Percentiles rank a stretch among this genome's conserved stretches.
These are phyloP conservation scores for Aspergillus chevalieri DNA, from an alignment of 2,329 filamentous ascomycete genomes.

Conservation along the genomic window DNA sequence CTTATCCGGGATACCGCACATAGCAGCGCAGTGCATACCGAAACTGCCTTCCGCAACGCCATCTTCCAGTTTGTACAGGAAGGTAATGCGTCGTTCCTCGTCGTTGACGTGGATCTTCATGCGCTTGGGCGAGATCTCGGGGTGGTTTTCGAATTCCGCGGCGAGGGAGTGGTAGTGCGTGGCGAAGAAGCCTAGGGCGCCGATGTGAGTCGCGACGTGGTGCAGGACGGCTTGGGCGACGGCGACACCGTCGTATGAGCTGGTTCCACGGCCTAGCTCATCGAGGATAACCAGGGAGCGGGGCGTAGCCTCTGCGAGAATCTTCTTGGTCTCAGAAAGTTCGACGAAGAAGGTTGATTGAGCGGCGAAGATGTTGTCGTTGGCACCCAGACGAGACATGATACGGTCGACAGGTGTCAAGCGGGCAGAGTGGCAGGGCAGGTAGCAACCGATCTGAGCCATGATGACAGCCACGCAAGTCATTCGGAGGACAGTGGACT, in stretches of 20 bases:
- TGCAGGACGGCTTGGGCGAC: slow-evolving; percentile 97
- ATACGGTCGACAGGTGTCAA: slow-evolving; percentile 92
- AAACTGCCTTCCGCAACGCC: slow-evolving; percentile 95
- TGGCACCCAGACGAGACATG: slow-evolving; percentile 95
- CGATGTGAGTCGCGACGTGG: slow-evolving; percentile 86
- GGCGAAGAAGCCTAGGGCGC: slow-evolving; percentile 92
- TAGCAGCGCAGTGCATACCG: slow-evolving; percentile 97
- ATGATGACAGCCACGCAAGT: slow-evolving; percentile 95
- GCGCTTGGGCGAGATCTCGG: slow-evolving; percentile 75
- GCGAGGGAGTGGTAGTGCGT: slow-evolving; percentile 96
- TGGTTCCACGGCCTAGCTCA: slow-evolving; percentile 89
- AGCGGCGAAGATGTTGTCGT: slow-evolving; percentile 97
- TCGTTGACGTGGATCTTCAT: slow-evolving; percentile 97
- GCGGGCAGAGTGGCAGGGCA: slow-evolving; percentile 74
- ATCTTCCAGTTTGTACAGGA: slow-evolving; percentile 87
- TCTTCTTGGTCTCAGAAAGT: slow-evolving; percentile 95
- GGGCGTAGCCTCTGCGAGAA: slow-evolving; percentile 85
- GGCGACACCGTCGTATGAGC: slow-evolving; percentile 91
- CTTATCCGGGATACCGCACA: slow-evolving; percentile 84
- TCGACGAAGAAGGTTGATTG: slow-evolving; percentile 99
- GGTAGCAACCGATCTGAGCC: slow-evolving; percentile 90
- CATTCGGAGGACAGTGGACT: slow-evolving; percentile 94
- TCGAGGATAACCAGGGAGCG: slow-evolving; percentile 94
- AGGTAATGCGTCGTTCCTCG: slow-evolving; percentile 77
- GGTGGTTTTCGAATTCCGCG: slow-evolving; percentile 81